Evolutionary conservation across 352 stramenopile species (phyloP), one percentile per base, ranked within the genome.

Genomic region (Pythium apleroticum): DNA sequence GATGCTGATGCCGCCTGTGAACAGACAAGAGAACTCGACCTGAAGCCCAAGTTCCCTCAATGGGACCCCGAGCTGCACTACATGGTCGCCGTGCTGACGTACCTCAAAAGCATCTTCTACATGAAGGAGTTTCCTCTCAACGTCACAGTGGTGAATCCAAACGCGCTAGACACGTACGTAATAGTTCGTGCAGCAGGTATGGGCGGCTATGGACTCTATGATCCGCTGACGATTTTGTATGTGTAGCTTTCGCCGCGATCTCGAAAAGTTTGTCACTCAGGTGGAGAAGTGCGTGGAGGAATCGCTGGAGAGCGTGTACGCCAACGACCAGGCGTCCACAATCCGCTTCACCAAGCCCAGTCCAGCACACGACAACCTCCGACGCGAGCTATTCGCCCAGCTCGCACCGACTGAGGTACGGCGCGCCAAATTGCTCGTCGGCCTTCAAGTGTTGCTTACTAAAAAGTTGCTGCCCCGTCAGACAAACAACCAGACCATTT

Each of bases 101-200:
- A 97, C 77, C 75, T 99, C 48, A 99, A 99, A 76, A 97, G 96
- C 62, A 97, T 98, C 63, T 99, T 99, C 82, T 99, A 98, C 80
- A 92, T 97, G 74, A 98, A 98, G 71, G 90, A 97, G 57, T 98
- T 98, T 60, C 70, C 80, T 19, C 62, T 75, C 37, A 53, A 69
- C 31, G 53, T 60, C 9, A 68, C 72, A 31, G 79, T 89, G 19
- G 92, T 93, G 12, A 98, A 99, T 65, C 63, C 75, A 5, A 79
- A 84, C 4, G 95, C 96, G 1, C 80, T 97, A 30, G 75, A 91
- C 31, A 80, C 98, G 75, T 97, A 82, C 52, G 82, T 79, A 60
- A 65, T 9, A 17, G 3, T 17, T 12, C 3, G 7, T 12, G 33
- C 12, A 17, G 33, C 9, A 3, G 5, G 3, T 41, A n/a, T n/a